A percentile compares a stretch with the other conserved stretches of the same genome.
These are phyloP conservation scores for Didymella pinodella DNA, from an alignment of 2,329 filamentous ascomycete genomes.

Conservation along the genomic window DNA sequence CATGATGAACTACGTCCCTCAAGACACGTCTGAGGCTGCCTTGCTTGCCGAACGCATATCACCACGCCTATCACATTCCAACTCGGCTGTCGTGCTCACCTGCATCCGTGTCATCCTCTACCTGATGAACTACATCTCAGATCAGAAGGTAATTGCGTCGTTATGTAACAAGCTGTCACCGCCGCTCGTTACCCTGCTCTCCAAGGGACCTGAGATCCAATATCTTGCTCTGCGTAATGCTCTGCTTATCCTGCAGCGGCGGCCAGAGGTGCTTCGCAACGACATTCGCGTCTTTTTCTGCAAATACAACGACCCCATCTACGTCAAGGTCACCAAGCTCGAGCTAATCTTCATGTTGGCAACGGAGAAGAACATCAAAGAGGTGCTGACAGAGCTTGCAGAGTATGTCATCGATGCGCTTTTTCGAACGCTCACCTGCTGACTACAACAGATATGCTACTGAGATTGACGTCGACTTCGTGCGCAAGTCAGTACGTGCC, in stretches of 20 bases:
- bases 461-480: slow-evolving; percentile 98
- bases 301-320: slow-evolving; percentile 99
- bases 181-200: slow-evolving; percentile 90
- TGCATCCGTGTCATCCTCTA: slow-evolving; percentile 97
- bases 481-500: slow-evolving; percentile 94
- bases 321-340: slow-evolving; percentile 98
- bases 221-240: slow-evolving; percentile 95
- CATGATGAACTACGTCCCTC: slow-evolving; percentile 95
- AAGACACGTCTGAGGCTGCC: slow-evolving; percentile 86
- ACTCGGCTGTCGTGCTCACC: slow-evolving; percentile 94
- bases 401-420: slow-evolving; percentile 64
- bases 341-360: slow-evolving; percentile 99
- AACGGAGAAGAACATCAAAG: slow-evolving; percentile 91
- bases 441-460: slow-evolving; percentile 73
- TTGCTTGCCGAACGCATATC: slow-evolving; percentile 92
- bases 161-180: slow-evolving; percentile 94
- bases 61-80: slow-evolving; percentile 94
- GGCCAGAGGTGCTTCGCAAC: slow-evolving; percentile 91
- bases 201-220: slow-evolving; percentile 97
- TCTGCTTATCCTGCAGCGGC: slow-evolving; percentile 87
- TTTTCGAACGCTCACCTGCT: background rate
- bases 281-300: slow-evolving; percentile 99
- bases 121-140: slow-evolving; percentile 97
- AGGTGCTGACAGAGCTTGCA: slow-evolving; percentile 90
- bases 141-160: slow-evolving; percentile 84